A percentile compares a stretch with the other conserved stretches of the same genome.
These are phyloP conservation scores for Lepraria neglecta DNA, from an alignment of 495 filamentous ascomycete genomes.

Conservation along the genomic window DNA sequence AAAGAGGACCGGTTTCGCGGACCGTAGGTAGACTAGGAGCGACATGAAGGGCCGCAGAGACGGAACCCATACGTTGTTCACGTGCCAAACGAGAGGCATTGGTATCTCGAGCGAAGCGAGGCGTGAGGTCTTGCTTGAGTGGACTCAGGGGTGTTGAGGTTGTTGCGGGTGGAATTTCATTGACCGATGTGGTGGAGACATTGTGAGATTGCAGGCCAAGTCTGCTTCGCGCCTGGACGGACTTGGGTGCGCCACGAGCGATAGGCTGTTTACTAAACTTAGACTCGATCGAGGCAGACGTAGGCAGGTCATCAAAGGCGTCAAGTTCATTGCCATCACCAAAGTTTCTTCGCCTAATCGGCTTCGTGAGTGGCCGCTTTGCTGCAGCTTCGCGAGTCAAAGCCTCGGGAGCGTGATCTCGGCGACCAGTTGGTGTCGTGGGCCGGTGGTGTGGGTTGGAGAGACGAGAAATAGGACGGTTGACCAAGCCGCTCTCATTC, in stretches of 20 bases:
- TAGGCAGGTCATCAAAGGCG: conserved; percentile 90
- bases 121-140: conserved; percentile 50
- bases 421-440: conserved; percentile 39
- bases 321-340: conserved; percentile 91
- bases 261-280: conserved; percentile 76
- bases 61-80: conserved; percentile 67
- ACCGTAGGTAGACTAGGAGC: conserved; percentile 30
- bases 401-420: conserved; percentile 40
- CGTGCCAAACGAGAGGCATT: conserved; percentile 82
- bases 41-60: conserved; percentile 36
- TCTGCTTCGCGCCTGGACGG: conserved; percentile 48
- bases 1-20: conserved; percentile 51
- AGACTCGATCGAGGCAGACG: conserved; percentile 71
- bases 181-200: conserved; percentile 37
- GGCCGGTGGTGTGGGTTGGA: conserved; percentile 42
- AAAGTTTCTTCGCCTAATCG: conserved; percentile 68
- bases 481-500: conserved; percentile 43
- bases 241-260: conserved; percentile 60
- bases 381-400: conserved; percentile 51
- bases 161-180: conserved; percentile 47
- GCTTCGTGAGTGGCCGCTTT: conserved; percentile 66
- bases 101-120: conserved; percentile 90
- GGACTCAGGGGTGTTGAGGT: conserved; percentile 48
- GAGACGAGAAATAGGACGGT: conserved; percentile 45
- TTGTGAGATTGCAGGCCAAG: conserved; percentile 49